Base-by-base conservation (phyloP, 139 green algal genomes). In the Closterium sp. region DNA sequence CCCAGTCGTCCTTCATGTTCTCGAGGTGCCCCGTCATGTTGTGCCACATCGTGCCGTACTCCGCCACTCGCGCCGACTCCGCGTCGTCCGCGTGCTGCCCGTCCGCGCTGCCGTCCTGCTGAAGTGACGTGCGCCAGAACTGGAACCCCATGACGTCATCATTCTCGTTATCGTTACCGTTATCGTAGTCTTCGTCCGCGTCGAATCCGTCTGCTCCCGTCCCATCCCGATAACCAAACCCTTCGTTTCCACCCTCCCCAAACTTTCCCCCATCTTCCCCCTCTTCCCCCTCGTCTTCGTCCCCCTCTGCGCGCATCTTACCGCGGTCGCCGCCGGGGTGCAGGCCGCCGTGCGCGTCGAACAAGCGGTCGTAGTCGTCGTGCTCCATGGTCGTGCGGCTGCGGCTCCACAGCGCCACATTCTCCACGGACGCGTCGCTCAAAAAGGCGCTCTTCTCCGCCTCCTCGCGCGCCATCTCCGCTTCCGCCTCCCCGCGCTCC, bases 1-100 rank as follows among this genome's bases (percentile, higher is more conserved):
- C 83, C 83, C 83, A 86, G 7, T 34, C 83, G 8, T 86, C 83
- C n/a, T 86, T 86, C 83, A 86, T 86, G 83, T 33, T 86, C 30
- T 86, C 83, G 7, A 86, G 83, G 30, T 86, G 83, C 30, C 83
- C 83, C 7, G 83, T 86, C 83, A 86, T 86, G n/a, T 33, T 86
- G 30, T 86, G 30, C 83, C 83, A 86, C 83, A 86, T 86, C 0
- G 83, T 86, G 25, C 55, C 55, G 55, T 76, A 76, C 12, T 76
- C 55, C 55, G 55, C 55, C 55, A 12, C 55, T 16, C 25, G 55
- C 55, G 55, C 12, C 55, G 55, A 76, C 55, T 28, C 55, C 55
- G 55, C 55, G 12, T 76, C 55, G 55, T 76, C 55, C 55, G 55
- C 55, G 55, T 76, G 55, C 55, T 76, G 55, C 55, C 55, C 55